Conservation (phyloP, 768 basidiomycete species). For the Pilatotrama ljubarskyi region DNA sequence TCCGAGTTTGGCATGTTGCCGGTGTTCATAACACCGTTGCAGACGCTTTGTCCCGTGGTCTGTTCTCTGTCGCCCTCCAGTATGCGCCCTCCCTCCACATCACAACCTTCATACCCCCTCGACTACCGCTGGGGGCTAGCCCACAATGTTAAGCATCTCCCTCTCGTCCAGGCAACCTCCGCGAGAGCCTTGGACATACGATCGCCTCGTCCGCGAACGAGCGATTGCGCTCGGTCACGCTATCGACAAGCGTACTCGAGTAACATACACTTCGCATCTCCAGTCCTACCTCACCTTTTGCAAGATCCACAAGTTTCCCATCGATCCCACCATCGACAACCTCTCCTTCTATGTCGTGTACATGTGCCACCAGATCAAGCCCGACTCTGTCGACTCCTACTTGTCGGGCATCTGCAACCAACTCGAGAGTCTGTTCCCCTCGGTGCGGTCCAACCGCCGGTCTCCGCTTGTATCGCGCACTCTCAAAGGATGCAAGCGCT, state of each 20-base stretch:
- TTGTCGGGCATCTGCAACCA: conserved; percentile 40
- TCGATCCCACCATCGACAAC: conserved; percentile 41
- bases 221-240: conserved; percentile 35
- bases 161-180: conserved; percentile 30
- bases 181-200: conserved; percentile 35
- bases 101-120: conserved; percentile 22
- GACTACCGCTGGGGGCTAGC: conserved; percentile 27
- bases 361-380: conserved; percentile 40
- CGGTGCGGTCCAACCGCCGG: conserved; percentile 23
- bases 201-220: conserved; percentile 35
- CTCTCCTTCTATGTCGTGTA: conserved; percentile 38
- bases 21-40: not conserved
- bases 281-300: conserved; percentile 42
- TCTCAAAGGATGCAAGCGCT: conserved; percentile 33
- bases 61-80: not conserved
- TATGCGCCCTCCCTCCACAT: not conserved
- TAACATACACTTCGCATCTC: conserved; percentile 35
- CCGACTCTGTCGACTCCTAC: conserved; percentile 36
- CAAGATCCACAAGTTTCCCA: conserved; percentile 31
- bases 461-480: conserved; percentile 31
- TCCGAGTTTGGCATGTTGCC: not conserved
- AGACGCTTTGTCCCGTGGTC: not conserved
- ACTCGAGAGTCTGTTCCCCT: conserved; percentile 35
- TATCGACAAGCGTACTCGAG: conserved; percentile 26
- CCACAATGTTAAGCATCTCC: conserved; percentile 15